Evolutionary conservation across 2,329 filamentous ascomycete species (phyloP).

Genomic region (Bipolaris sorokiniana): DNA sequence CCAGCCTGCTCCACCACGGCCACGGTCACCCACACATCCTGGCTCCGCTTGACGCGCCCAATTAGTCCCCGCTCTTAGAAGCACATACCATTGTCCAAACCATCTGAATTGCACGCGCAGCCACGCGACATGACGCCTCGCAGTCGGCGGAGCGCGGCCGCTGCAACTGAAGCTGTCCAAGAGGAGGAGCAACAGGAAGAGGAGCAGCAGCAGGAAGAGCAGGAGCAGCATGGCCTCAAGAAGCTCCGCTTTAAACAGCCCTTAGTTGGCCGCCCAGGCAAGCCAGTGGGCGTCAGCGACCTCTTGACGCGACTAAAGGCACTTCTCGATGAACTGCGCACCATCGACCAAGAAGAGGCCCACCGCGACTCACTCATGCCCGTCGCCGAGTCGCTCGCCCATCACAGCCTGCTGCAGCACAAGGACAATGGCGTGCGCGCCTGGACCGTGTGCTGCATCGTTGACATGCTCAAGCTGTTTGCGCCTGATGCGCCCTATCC

Average conservation of each 20-base stretch:
- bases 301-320: slow-evolving; percentile 80
- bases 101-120: slow-evolving; percentile 28
- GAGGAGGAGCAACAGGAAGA: slow-evolving; percentile 30
- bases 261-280: slow-evolving; percentile 89
- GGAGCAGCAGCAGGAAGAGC: slow-evolving; percentile 29
- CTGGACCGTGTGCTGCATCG: slow-evolving; percentile 84
- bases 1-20: slow-evolving; percentile 18
- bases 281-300: slow-evolving; percentile 82
- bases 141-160: slow-evolving; percentile 47
- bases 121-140: slow-evolving; percentile 48
- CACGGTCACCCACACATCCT: slow-evolving; percentile 2
- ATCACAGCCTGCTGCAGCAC: slow-evolving; percentile 81
- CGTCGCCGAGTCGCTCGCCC: slow-evolving; percentile 83
- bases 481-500: slow-evolving; percentile 96
- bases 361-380: slow-evolving; percentile 82
- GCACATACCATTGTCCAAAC: not conserved
- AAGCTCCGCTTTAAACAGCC: slow-evolving; percentile 80
- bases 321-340: slow-evolving; percentile 80
- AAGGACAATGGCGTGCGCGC: slow-evolving; percentile 94
- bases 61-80: not conserved
- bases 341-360: slow-evolving; percentile 85
- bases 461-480: slow-evolving; percentile 90
- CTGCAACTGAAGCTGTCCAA: slow-evolving; percentile 39
- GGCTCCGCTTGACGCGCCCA: slow-evolving; percentile 7
- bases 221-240: slow-evolving; percentile 57